Base-by-base conservation (phyloP, 2,329 filamentous ascomycete genomes). In the Phialocephala subalpina region DNA sequence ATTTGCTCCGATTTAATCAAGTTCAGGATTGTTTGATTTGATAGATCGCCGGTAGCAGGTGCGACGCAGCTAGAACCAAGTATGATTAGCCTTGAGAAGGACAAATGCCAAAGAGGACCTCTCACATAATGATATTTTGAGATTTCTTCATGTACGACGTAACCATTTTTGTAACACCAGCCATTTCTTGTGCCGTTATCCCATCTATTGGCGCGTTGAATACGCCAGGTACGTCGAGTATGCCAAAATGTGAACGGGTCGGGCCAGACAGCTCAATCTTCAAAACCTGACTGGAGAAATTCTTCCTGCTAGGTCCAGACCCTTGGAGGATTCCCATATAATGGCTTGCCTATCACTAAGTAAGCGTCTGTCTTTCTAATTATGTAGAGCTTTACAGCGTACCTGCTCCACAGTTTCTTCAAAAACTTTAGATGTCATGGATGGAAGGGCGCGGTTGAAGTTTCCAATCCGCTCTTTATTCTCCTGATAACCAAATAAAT, bases 71-170 rank as follows among this genome's bases (percentile, higher is more conserved):
- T 79, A 38, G 1, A 2, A 49, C 9, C 20, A 35, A 29, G 20
- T 69, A 11, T n/a, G 25, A 3, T 14, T 8, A 22, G 5, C 3
- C 29, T 5, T 33, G 29, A 33, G 29, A 33, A 33, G 29, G 29
- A 33, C 29, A 33, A 33, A 33, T 1, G 35, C 29, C 25, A 38
- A 16, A 53, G 18, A 18, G 29, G 9, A 18, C 25, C 0, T 69
- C 78, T 73, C 53, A 80, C 78, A 81, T 78, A 18, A 81, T 75
- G 22, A 80, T 77, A 36, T 79, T 81, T 35, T 78, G 74, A 3
- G 70, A 69, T 16, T 75, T 73, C 16, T 67, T 71, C 77, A 81
- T 79, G 45, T 81, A 80, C 12, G 76, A 69, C 2, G 73, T 66
- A 3, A 78, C 74, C 77, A 81, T 77, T 2, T 65, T 68, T 18